A percentile compares a stretch with the other conserved stretches of the same genome.
Conservation (phyloP, 1,284 basidiomycete genomes). For the Uromyces viciae-fabae region DNA sequence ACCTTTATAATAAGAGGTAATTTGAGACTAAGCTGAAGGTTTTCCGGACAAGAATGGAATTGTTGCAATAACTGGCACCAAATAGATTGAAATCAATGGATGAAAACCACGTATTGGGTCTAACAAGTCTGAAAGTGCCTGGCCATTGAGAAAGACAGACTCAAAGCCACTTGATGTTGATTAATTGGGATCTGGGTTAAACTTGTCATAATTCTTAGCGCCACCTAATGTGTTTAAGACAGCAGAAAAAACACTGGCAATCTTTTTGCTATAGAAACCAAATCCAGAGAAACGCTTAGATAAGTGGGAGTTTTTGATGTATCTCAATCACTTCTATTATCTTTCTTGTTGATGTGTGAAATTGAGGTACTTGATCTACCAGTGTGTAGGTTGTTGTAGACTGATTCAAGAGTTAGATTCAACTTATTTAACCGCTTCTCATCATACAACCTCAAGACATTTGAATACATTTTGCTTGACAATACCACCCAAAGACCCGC, state of each 20-base stretch:
- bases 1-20: slow-evolving; percentile 37
- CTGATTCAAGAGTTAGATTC: not conserved
- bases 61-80: slow-evolving; percentile 37
- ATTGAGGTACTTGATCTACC: slow-evolving; percentile 47
- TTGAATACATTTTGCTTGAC: slow-evolving; percentile 72
- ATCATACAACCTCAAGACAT: slow-evolving; percentile 74
- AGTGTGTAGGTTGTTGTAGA: slow-evolving; percentile 38
- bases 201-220: slow-evolving; percentile 53
- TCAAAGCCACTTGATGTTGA: slow-evolving; percentile 32
- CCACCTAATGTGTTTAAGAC: slow-evolving; percentile 47
- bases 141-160: slow-evolving; percentile 45
- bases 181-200: slow-evolving; percentile 17
- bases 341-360: slow-evolving; percentile 32
- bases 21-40: slow-evolving; percentile 17
- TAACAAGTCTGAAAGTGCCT: slow-evolving; percentile 48
- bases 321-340: slow-evolving; percentile 20
- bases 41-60: slow-evolving; percentile 27
- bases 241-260: slow-evolving; percentile 56
- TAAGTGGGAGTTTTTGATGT: slow-evolving; percentile 50
- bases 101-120: slow-evolving; percentile 93
- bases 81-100: slow-evolving; percentile 77
- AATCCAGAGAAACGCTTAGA: slow-evolving; percentile 76
- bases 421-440: slow-evolving; percentile 63
- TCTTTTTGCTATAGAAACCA: slow-evolving; percentile 86
- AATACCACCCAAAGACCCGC: slow-evolving; percentile 69